A percentile compares a stretch with the other conserved stretches of the same genome.
phyloP scores from a whole-genome alignment of 371 early-diverging fungal species.

The Ecytonucleospora hepatopenaei region DNA sequence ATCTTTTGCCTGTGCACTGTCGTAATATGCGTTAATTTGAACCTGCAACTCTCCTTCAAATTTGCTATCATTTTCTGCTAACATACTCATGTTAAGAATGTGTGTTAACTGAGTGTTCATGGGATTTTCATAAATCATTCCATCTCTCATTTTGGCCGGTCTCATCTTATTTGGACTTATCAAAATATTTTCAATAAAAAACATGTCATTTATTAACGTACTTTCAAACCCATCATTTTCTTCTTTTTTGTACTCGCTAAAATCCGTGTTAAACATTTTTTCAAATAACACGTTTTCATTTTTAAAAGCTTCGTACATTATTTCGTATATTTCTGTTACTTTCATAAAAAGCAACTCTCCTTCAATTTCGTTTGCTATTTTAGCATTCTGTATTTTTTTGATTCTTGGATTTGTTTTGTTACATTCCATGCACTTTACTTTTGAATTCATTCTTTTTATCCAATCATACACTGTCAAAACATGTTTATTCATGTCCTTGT shows the following conservation, averaged over 20 bases:
- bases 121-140: constrained; percentile 75
- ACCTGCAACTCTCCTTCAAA: constrained; percentile 35
- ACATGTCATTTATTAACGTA: no score
- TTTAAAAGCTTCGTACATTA: constrained; percentile 17
- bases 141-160: constrained; percentile 74
- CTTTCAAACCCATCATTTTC: not conserved
- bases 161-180: constrained; percentile 75
- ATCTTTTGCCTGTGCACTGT: constrained; percentile 68
- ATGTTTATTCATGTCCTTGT: not conserved
- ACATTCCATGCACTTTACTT: constrained; percentile 39
- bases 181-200: constrained; percentile 79
- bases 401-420: constrained; percentile 24
- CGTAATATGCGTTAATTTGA: constrained; percentile 59
- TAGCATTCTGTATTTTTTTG: constrained; percentile 10
- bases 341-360: constrained; percentile 3
- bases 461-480: not conserved
- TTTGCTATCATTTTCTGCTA: constrained; percentile 50
- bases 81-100: constrained; percentile 69
- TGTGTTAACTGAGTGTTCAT: constrained; percentile 72
- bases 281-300: constrained; percentile 29
- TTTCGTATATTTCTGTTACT: constrained; percentile 19
- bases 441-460: not conserved
- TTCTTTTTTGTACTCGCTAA: no score
- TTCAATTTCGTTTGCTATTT: constrained; percentile 9
- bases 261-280: constrained; percentile 13